Evolutionary conservation across 202 grass and related monocot species (phyloP), one percentile per base, ranked within the genome.

Genomic region (Zoysia matrella): DNA sequence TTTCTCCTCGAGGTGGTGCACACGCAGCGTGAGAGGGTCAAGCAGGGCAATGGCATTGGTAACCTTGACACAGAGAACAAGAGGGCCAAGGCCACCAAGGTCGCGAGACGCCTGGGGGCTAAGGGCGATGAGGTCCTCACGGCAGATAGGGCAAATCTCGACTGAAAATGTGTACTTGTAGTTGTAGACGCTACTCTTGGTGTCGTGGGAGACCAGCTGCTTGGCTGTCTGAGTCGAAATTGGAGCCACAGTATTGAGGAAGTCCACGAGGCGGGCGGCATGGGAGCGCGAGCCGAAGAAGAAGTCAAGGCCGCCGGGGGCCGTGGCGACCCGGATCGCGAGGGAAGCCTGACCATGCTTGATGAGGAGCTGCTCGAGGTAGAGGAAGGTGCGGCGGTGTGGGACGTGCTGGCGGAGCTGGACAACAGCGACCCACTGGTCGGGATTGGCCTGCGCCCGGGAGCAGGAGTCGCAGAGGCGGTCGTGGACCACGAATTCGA

Each of bases 161-260:
- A 97, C 94, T 4, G 94, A 97, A 44, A 97, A 97, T n/a, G 91
- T 92, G 83, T 94, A 71, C 83, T 97, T 97, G 82, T 97, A 97
- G 65, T 92, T 97, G 74, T 92, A 97, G 44, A 90, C 43, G 18
- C 64, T 92, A 67, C 87, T 94, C 84, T 97, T 97, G 3, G 8
- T 49, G 73, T 97, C 91, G 39, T 97, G 94, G 4, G 94, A 97
- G 54, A 97, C 94, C 12, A 97, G 91, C 72, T 97, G 91, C 85
- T 92, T 97, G 30, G 91, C 89, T 8, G 85, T 88, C 73, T 83
- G 74, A 52, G 81, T 89, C 0, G 78, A 80, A 70, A 97, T 55
- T 36, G 94, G 94, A 9, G 89, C 82, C 30, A 94, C 91, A 53
- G 84, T 88, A 70, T 80, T 65, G 57, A 97, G 64, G 87, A 97